A percentile compares a stretch with the other conserved stretches of the same genome.
phyloP scores from a whole-genome alignment of 192 early-diverging fungal species.

The Umbelopsis sp. region DNA sequence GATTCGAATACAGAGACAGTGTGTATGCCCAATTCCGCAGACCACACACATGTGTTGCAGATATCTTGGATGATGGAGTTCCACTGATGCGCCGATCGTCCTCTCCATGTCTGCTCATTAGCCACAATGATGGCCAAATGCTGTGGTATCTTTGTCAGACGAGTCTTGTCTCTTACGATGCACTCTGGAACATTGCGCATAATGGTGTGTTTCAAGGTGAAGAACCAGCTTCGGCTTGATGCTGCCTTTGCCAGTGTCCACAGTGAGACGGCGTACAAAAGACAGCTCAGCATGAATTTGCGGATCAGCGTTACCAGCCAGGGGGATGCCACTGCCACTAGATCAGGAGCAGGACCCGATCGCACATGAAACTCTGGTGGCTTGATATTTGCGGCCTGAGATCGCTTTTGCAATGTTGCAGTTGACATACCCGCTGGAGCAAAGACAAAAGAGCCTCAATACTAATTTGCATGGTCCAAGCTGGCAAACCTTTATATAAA shows the following conservation, averaged over 20 bases:
- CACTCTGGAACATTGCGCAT: background rate
- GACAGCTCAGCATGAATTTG: background rate
- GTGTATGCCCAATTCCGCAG: background rate
- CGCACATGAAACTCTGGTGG: conserved; percentile 15
- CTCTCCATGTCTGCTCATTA: background rate
- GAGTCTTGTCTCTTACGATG: background rate
- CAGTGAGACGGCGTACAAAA: background rate
- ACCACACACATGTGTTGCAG: conserved; percentile 12
- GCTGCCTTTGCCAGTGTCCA: conserved; percentile 4
- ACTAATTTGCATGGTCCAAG: background rate
- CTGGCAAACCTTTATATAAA: background rate
- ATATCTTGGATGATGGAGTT: background rate
- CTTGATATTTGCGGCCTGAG: background rate
- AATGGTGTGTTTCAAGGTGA: background rate
- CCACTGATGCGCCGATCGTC: background rate
- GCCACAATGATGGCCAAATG: conserved; percentile 20
- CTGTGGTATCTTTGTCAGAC: conserved; percentile 13
- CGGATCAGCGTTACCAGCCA: background rate
- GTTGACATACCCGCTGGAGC: background rate
- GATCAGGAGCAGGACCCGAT: background rate
- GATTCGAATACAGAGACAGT: conserved; percentile 1
- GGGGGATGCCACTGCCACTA: background rate
- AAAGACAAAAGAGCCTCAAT: background rate
- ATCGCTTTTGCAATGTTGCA: background rate
- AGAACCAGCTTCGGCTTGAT: conserved; percentile 16